phyloP scores from a whole-genome alignment of 2,329 filamentous ascomycete genomes.

The Trichocomaceae sp. region DNA sequence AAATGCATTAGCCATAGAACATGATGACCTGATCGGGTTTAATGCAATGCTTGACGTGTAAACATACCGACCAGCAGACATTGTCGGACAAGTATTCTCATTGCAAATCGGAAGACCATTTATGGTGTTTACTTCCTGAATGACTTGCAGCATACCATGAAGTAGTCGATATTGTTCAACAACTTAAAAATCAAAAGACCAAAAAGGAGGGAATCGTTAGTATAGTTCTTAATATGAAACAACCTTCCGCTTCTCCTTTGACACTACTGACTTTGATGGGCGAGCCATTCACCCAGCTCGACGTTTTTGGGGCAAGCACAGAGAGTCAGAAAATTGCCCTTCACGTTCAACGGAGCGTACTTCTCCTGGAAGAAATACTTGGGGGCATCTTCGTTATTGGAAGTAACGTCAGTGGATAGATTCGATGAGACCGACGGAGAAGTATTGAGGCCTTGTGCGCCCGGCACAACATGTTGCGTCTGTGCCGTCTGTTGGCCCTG shows the following conservation, averaged over 20 bases:
- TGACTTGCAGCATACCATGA: slow-evolving; percentile 80
- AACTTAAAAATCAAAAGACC: slow-evolving; percentile 48
- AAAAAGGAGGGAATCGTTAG: slow-evolving; percentile 4
- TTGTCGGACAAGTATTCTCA: slow-evolving; percentile 72
- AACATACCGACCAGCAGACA: slow-evolving; percentile 88
- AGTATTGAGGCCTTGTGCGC: slow-evolving; percentile 24
- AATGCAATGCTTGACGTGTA: background rate
- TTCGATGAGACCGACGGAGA: slow-evolving; percentile 36
- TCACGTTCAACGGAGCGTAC: slow-evolving; percentile 76
- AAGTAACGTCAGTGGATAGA: slow-evolving; percentile 28
- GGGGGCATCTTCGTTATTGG: slow-evolving; percentile 37
- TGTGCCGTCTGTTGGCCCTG: slow-evolving; percentile 25
- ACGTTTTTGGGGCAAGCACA: slow-evolving; percentile 89
- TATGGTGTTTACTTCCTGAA: slow-evolving; percentile 77
- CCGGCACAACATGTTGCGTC: slow-evolving; percentile 19
- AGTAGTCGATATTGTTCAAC: slow-evolving; percentile 88
- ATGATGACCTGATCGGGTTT: background rate
- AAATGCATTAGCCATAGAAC: slow-evolving; percentile 14
- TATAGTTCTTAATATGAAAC: background rate
- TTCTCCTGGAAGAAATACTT: slow-evolving; percentile 49
- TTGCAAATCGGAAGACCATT: slow-evolving; percentile 75
- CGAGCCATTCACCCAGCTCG: slow-evolving; percentile 91
- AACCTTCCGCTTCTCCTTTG: background rate
- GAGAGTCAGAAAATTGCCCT: slow-evolving; percentile 94
- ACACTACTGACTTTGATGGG: slow-evolving; percentile 69